Evolutionary conservation across 352 stramenopile species (phyloP), one percentile per base, ranked within the genome.

Genomic region (Phytophthora macrochlamydospora): DNA sequence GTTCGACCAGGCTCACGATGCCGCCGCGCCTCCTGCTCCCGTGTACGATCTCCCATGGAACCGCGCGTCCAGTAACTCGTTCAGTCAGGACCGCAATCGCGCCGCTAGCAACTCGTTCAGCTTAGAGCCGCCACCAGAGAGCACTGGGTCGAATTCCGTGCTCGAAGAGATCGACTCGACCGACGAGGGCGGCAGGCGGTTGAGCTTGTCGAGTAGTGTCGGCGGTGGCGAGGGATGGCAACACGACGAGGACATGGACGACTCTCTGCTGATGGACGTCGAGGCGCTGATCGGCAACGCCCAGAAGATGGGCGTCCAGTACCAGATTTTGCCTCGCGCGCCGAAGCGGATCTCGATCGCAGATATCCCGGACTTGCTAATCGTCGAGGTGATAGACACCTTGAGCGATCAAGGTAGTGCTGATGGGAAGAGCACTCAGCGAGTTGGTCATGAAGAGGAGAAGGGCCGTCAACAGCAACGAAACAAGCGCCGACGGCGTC

Each of bases 231-330:
- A 77, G 14, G 53, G 42, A 24, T 74, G 63, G 55, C 64, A 65
- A n/a, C 55, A 63, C 28, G 37, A 33, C 46, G 73, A 89, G 24
- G 62, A 74, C 7, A 40, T 83, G 24, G 78, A 86, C 38, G 77
- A 91, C 53, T 80, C 75, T 14, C 63, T 91, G 43, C 65, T 93
- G 0, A 59, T 85, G 60, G 85, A 93, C 52, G 85, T 79, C 28
- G 82, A 93, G 29, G 82, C 82, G 29, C 50, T 93, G 59, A 91
- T 93, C 51, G 82, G 73, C 8, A 85, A 90, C 48, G 79, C 79
- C 7, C 81, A 87, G 60, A 90, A 89, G 64, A 90, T 91, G 79
- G 81, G 80, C 0, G 73, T 89, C 5, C 78, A 87, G 66, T 80
- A 88, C 46, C 78, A 89, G 61, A 77, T 87, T 12, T 46, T 89